Conservation (phyloP, 1,284 basidiomycete genomes). For the Rugosomyces carneus region DNA sequence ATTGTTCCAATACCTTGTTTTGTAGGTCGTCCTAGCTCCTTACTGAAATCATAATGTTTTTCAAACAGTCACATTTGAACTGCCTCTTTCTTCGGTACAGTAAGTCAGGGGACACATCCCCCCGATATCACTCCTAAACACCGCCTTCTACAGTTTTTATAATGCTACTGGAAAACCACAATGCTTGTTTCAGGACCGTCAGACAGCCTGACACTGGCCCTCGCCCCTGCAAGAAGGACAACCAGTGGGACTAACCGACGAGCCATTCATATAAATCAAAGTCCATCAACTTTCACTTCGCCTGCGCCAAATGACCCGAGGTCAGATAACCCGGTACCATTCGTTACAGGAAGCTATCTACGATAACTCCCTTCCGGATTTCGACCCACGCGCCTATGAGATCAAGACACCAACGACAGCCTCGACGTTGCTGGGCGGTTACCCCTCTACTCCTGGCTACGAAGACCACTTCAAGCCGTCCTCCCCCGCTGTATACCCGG, state of each 20-base stretch:
- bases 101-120: too few relatives aligned
- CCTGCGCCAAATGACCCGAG: background rate
- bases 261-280: background rate
- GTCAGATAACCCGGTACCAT: conserved; percentile 5
- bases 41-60: too few relatives aligned
- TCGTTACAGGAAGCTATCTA: conserved; percentile 13
- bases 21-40: too few relatives aligned
- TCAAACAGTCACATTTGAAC: too few relatives aligned
- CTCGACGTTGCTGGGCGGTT: background rate
- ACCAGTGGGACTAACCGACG: conserved; percentile 1
- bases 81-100: too few relatives aligned
- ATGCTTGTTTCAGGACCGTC: background rate
- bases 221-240: background rate
- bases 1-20: background rate
- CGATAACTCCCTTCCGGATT: conserved; percentile 14
- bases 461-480: conserved; percentile 5
- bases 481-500: conserved; percentile 5
- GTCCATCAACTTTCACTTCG: background rate
- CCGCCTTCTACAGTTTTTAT: too few relatives aligned
- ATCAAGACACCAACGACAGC: background rate
- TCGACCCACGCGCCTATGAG: conserved; percentile 7
- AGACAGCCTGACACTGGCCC: background rate
- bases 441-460: background rate
- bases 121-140: too few relatives aligned
- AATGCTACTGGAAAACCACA: background rate